Evolutionary conservation across 1,284 basidiomycete genomes (phyloP).

Genomic region (Ganoderma sinense): DNA sequence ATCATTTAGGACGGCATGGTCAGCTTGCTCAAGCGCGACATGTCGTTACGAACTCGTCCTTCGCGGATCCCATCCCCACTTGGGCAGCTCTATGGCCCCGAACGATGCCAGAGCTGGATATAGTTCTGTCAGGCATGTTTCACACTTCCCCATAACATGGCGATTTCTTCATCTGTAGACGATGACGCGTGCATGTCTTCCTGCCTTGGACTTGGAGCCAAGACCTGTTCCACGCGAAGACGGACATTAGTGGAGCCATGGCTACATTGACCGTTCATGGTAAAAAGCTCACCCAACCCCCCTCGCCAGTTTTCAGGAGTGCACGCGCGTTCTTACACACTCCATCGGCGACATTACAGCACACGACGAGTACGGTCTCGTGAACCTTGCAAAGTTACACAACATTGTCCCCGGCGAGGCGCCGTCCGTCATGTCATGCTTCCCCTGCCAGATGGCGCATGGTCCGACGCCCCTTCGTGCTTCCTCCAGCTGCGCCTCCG

Average conservation of each 20-base stretch:
- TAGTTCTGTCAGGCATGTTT: background rate
- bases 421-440: background rate
- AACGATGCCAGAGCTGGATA: background rate
- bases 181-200: background rate
- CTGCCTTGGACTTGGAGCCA: background rate
- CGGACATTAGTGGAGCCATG: background rate
- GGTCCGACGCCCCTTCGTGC: constrained; percentile 12
- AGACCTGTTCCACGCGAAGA: background rate
- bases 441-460: background rate
- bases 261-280: background rate
- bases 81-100: background rate
- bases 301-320: background rate
- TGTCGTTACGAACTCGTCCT: background rate
- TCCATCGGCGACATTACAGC: background rate
- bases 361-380: background rate
- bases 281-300: background rate
- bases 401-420: background rate
- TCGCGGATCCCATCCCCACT: background rate
- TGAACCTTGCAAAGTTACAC: background rate
- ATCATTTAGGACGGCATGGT: background rate
- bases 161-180: background rate
- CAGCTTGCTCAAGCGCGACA: background rate
- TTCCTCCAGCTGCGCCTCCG: constrained; percentile 16
- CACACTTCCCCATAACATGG: background rate
- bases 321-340: background rate